Evolutionary conservation across 768 basidiomycete species (phyloP).

Genomic region (Boletus rufocinnamomeus): DNA sequence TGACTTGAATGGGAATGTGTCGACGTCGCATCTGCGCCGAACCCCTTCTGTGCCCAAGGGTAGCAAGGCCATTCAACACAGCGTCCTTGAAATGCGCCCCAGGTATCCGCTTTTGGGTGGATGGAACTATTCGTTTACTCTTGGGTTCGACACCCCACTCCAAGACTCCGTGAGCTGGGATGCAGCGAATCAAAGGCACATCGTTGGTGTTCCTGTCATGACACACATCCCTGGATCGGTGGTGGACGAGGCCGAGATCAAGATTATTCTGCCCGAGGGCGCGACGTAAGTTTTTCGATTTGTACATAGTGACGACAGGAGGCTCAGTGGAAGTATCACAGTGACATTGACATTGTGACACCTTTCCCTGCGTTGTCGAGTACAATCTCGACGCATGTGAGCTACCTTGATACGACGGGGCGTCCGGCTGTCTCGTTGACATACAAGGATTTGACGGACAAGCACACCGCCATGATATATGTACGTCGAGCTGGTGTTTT

Average conservation of each 20-base stretch:
- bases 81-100: slow-evolving; percentile 80
- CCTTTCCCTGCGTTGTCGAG: slow-evolving; percentile 78
- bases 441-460: slow-evolving; percentile 76
- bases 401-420: slow-evolving; percentile 91
- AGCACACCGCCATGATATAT: slow-evolving; percentile 78
- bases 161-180: slow-evolving; percentile 72
- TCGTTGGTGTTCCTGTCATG: slow-evolving; percentile 83
- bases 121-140: slow-evolving; percentile 95
- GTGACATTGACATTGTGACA: slow-evolving; percentile 72
- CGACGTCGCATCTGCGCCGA: slow-evolving; percentile 82
- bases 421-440: slow-evolving; percentile 75
- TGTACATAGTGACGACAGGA: background rate
- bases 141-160: slow-evolving; percentile 91
- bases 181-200: slow-evolving; percentile 60
- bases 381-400: slow-evolving; percentile 65
- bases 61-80: slow-evolving; percentile 53
- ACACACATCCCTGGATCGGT: slow-evolving; percentile 79
- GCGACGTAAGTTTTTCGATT: slow-evolving; percentile 65
- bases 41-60: slow-evolving; percentile 64
- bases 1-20: slow-evolving; percentile 94
- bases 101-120: slow-evolving; percentile 94
- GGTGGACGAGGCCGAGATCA: slow-evolving; percentile 76
- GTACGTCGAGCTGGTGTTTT: slow-evolving; percentile 50
- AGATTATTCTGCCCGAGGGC: slow-evolving; percentile 90
- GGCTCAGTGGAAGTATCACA: slow-evolving; percentile 35